Evolutionary conservation across 768 basidiomycete genomes (phyloP), one percentile per base, ranked within the genome.

Genomic region (Boletus bicolor): DNA sequence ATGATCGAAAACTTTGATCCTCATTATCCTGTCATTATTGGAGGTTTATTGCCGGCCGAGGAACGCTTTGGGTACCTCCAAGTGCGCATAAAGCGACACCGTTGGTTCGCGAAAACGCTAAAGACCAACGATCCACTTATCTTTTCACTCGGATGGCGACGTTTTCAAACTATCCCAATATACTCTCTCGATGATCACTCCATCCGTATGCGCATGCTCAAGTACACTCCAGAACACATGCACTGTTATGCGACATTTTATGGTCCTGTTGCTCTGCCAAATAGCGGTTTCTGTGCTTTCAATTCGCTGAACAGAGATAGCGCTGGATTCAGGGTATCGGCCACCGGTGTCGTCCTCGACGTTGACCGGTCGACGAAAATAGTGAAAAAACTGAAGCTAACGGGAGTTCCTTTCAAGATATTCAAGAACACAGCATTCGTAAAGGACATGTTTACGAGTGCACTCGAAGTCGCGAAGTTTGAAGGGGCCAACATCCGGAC

Each of bases 181-280:
- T 99, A 98, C 73, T 93, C 93, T 19, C 77, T 99, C 21, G 97
- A 99, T 69, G 97, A 99, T 72, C 95, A 97, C 68, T 93, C 90
- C 10, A 96, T 98, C 62, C 90, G 97, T 17, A 97, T 98, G 87
- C 92, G 97, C 36, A 91, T 98, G 88, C 89, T 99, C 75, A 99
- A 99, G 75, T 99, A 99, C 70, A 98, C 97, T 0, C 97, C 97
- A 0, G 97, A 99, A 74, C 97, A 99, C 67, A 98, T 96, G 97
- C 97, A 99, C 69, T 99, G 97, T 67, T 96, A 88, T 67, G 96
- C 95, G 3, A 97, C 95, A 3, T 97, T 98, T 73, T 99, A 95
- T 67, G 96, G 93, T 0, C 96, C 97, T 7, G 86, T 93, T 21
- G 77, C 93, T 3, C 76, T 91, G 0, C 96, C 95, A 21, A 97